Evolutionary conservation across 768 basidiomycete species (phyloP).

Genomic region (Russula olivacea): DNA sequence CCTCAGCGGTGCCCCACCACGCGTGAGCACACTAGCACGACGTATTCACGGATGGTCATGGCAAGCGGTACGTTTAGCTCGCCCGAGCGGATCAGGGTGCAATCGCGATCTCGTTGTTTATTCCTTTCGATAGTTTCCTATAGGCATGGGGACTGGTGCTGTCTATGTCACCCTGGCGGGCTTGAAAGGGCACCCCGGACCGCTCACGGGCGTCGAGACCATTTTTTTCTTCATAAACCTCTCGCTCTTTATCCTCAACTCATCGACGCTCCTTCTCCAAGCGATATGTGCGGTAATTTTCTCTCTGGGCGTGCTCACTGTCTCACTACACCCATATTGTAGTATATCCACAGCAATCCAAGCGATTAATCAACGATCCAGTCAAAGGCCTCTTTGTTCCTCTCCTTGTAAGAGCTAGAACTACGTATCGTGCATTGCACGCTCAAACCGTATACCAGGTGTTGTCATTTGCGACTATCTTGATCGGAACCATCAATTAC

Average conservation of each 20-base stretch:
- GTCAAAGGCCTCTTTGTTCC: constrained; percentile 43
- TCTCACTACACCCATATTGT: background rate
- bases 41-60: constrained; percentile 49
- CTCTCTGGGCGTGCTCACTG: background rate
- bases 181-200: constrained; percentile 33
- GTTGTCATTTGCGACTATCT: constrained; percentile 45
- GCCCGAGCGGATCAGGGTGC: background rate
- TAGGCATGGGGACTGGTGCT: constrained; percentile 47
- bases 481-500: constrained; percentile 46
- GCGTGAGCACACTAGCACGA: constrained; percentile 34
- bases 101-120: constrained; percentile 2
- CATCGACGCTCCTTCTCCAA: constrained; percentile 39
- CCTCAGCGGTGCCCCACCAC: background rate
- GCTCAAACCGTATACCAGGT: constrained; percentile 30
- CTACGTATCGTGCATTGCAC: background rate
- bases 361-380: constrained; percentile 40
- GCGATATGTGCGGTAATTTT: constrained; percentile 34
- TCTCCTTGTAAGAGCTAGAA: constrained; percentile 29
- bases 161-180: constrained; percentile 45
- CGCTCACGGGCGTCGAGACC: constrained; percentile 37
- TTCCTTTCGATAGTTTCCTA: constrained; percentile 36
- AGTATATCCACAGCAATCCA: constrained; percentile 44
- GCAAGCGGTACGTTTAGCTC: constrained; percentile 39
- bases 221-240: constrained; percentile 45
- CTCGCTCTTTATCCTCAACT: constrained; percentile 40